Evolutionary conservation across 2,329 filamentous ascomycete genomes (phyloP), one percentile per base, ranked within the genome.

Genomic region (Thelonectria olida): DNA sequence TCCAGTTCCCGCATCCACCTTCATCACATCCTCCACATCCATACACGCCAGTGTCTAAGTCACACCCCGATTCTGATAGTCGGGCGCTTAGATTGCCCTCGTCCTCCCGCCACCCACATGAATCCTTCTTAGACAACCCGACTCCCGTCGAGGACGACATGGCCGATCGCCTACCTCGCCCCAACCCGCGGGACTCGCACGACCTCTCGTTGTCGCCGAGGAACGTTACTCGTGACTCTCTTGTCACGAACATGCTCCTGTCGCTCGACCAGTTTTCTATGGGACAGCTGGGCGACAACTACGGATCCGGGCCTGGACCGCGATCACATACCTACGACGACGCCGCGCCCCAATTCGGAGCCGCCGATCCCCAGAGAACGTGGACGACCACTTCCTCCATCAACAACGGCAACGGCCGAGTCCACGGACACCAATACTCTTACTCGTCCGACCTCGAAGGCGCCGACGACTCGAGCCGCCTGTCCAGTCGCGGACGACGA

Each of bases 161-260:
- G 70, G 67, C 70, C 52, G 68, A 70, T 54, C 66, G 67, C 49
- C 54, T 67, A 34, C 65, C 69, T 58, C 62, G 66, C 58, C 58
- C 63, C 65, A 73, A 65, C 68, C 73, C 76, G 55, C 81, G 85
- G 67, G 89, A 94, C 78, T 93, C 91, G 49, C 94, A 97, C 82
- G 94, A 97, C 76, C 84, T 97, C 64, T 94, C 92, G 59, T 84
- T 97, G 71, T 90, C 90, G 51, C 88, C 91, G 49, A 84, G 89
- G 63, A 88, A 92, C 74, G 88, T 92, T 65, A 92, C 92, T 39
- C 89, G 95, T 68, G 92, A 97, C 74, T 97, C 94, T 34, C 89
- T 99, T 68, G 93, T 99, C 61, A 91, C 96, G 78, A 97, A 97
- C 77, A 96, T 99, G 90, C 88, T 98, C 62, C 84, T 96, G 67